These are phyloP conservation scores for Paspalum vaginatum DNA, from an alignment of 176 grass and related monocot genomes.

Conservation along the genomic window DNA sequence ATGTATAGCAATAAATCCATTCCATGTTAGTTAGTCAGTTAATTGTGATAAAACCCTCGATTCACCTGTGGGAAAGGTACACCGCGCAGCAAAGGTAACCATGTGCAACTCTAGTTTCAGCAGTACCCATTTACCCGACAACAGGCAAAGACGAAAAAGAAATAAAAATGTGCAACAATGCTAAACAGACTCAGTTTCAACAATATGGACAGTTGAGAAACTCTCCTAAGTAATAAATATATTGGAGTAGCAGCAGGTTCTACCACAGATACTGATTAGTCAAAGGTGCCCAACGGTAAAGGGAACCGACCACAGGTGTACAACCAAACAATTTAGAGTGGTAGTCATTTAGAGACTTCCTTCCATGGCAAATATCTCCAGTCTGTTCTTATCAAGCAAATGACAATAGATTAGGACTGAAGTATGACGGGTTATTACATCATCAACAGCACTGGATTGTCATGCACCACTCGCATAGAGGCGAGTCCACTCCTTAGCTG, in stretches of 20 bases:
- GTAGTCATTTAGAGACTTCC: conserved; percentile 43
- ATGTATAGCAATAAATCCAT: neutral
- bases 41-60: neutral
- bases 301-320: conserved; percentile 53
- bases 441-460: conserved; percentile 14
- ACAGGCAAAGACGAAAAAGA: neutral
- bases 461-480: conserved; percentile 79
- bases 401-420: conserved; percentile 47
- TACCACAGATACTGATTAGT: conserved; percentile 47
- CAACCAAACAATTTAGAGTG: conserved; percentile 50
- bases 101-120: neutral
- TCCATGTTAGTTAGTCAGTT: neutral
- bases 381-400: conserved; percentile 58
- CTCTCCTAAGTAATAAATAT: conserved; percentile 46
- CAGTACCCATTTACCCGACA: neutral
- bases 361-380: conserved; percentile 53
- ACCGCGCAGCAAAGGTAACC: neutral
- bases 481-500: conserved; percentile 97
- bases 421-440: conserved; percentile 55
- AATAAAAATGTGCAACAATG: neutral
- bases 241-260: conserved; percentile 36
- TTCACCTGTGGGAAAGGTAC: neutral
- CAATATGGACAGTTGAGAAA: conserved; percentile 19
- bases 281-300: conserved; percentile 43
- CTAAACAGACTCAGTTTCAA: conserved; percentile 35